These are phyloP conservation scores for Bauhinia variegata DNA, from an alignment of 306 rosid species.

Conservation along the genomic window DNA sequence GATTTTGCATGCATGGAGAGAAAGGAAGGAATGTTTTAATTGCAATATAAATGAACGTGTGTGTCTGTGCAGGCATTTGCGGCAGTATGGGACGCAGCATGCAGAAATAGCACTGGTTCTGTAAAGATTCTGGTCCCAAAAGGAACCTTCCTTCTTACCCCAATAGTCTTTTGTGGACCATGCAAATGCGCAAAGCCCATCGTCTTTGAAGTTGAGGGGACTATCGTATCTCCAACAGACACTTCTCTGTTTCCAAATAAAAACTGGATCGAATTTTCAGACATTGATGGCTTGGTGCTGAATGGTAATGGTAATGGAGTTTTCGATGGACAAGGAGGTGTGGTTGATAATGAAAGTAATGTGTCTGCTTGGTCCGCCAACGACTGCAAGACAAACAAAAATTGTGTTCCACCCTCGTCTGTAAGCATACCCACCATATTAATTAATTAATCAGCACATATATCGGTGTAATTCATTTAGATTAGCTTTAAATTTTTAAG, in stretches of 20 bases:
- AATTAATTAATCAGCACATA: neutral
- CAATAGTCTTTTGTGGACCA: slow-evolving; percentile 52
- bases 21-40: no score
- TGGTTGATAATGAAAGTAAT: neutral
- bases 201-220: slow-evolving; percentile 36
- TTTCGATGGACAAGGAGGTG: no score
- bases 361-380: slow-evolving; percentile 28
- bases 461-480: no score
- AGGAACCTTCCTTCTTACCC: slow-evolving; percentile 42
- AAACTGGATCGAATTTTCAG: slow-evolving; percentile 49
- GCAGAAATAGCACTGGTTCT: slow-evolving; percentile 40
- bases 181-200: slow-evolving; percentile 60
- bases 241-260: slow-evolving; percentile 30
- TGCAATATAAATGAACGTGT: no score
- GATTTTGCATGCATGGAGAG: no score
- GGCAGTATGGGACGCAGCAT: slow-evolving; percentile 68
- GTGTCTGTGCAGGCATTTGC: slow-evolving; percentile 56
- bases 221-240: slow-evolving; percentile 39
- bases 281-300: slow-evolving; percentile 31
- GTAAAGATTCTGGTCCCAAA: slow-evolving; percentile 61
- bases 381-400: neutral
- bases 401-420: slow-evolving; percentile 30
- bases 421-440: slow-evolving; percentile 20
- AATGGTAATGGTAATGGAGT: slow-evolving; percentile 45
- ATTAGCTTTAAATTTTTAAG: no score